phyloP scores from a whole-genome alignment of 192 early-diverging fungal genomes.

The Podila horticola region DNA sequence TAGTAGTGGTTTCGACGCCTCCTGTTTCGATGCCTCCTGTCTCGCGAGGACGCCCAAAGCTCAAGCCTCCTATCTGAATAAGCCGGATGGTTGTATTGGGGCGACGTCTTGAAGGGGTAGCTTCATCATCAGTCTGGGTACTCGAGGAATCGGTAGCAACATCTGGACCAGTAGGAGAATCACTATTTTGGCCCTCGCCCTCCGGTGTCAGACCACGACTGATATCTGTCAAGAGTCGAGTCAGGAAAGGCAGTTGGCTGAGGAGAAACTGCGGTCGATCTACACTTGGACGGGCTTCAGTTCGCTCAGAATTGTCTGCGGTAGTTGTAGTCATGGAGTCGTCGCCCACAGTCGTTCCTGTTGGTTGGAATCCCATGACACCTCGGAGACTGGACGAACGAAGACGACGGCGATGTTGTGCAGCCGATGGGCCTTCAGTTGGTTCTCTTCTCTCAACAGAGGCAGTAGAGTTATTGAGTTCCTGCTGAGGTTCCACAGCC shows the following conservation, averaged over 20 bases:
- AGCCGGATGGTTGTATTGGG: slow-evolving; percentile 37
- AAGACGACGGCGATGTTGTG: slow-evolving; percentile 7
- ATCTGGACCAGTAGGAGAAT: neutral
- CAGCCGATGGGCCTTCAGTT: neutral
- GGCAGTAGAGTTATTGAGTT: neutral
- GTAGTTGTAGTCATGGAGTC: neutral
- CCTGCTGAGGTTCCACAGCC: neutral
- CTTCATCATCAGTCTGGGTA: neutral
- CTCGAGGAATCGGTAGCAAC: neutral
- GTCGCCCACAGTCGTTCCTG: neutral
- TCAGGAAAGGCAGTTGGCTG: slow-evolving; percentile 30
- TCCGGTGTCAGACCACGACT: slow-evolving; percentile 6
- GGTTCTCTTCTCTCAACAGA: neutral
- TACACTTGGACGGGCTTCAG: neutral
- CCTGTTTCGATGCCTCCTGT: too few relatives aligned
- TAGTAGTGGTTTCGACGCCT: neutral
- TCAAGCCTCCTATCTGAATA: slow-evolving; percentile 24
- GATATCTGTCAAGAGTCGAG: slow-evolving; percentile 26
- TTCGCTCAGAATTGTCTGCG: neutral
- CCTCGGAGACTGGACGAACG: slow-evolving; percentile 23
- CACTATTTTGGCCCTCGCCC: neutral
- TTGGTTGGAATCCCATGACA: slow-evolving; percentile 28
- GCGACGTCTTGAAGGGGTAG: slow-evolving; percentile 12
- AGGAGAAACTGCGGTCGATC: slow-evolving; percentile 17
- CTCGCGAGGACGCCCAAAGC: neutral